Evolutionary conservation across 1,284 basidiomycete species (phyloP).

Genomic region (Blastosporella zonata): DNA sequence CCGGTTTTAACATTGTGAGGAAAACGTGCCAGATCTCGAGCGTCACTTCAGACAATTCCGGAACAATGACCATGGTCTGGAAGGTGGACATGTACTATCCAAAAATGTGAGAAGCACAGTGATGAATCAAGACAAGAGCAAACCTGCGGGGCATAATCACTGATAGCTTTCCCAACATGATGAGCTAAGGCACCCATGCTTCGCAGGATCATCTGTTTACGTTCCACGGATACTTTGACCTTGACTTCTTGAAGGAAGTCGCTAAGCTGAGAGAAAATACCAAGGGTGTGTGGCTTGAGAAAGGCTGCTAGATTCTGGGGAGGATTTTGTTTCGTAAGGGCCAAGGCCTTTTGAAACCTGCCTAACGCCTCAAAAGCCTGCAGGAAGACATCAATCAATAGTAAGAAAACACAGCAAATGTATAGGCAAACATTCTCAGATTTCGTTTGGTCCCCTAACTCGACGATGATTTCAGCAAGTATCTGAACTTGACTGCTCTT

Average conservation of each 20-base stretch:
- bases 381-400: not conserved
- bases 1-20: constrained; percentile 64
- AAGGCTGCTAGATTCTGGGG: constrained; percentile 50
- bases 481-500: constrained; percentile 65
- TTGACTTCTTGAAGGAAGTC: constrained; percentile 81
- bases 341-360: constrained; percentile 46
- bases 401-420: not conserved
- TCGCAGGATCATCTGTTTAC: constrained; percentile 75
- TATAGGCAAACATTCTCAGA: constrained; percentile 41
- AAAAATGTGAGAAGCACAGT: not conserved
- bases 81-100: constrained; percentile 93
- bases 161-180: constrained; percentile 71
- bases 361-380: constrained; percentile 64
- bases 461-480: constrained; percentile 72
- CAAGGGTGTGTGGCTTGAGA: constrained; percentile 75
- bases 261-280: constrained; percentile 78
- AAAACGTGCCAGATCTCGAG: constrained; percentile 84
- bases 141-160: constrained; percentile 84
- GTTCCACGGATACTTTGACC: constrained; percentile 63
- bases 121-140: constrained; percentile 10
- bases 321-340: constrained; percentile 21
- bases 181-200: constrained; percentile 76
- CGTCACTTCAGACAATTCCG: constrained; percentile 75
- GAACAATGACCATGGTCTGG: constrained; percentile 79
- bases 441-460: constrained; percentile 63